These are phyloP conservation scores for Zea mays DNA, from an alignment of 176 grass and related monocot genomes.

Conservation along the genomic window Zm-B73-REFERENCE-NAM-5.0 NC_050102.1:170677501-170678000, in stretches of 20 bases:
- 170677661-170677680: not conserved
- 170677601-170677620: not conserved
- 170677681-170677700: not conserved
- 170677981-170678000: constrained; percentile 86
- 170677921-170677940: not conserved
- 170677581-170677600: not conserved
- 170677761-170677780: constrained; percentile 82
- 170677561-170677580: not conserved
- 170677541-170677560: constrained; percentile 4
- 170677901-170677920: constrained; percentile 12
- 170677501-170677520: not conserved
- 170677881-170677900: constrained; percentile 11
- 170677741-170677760: constrained; percentile 56
- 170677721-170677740: constrained; percentile 46
- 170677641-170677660: not conserved
- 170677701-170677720: constrained; percentile 26
- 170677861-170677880: constrained; percentile 67
- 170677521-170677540: not conserved
- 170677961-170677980: constrained; percentile 50
- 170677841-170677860: constrained; percentile 73
- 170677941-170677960: constrained; percentile 4
- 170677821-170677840: constrained; percentile 76
- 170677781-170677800: constrained; percentile 82
- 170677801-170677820: constrained; percentile 60
- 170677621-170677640: not conserved